phyloP scores from a whole-genome alignment of 768 basidiomycete species.

The Lactarius akahatsu region DNA sequence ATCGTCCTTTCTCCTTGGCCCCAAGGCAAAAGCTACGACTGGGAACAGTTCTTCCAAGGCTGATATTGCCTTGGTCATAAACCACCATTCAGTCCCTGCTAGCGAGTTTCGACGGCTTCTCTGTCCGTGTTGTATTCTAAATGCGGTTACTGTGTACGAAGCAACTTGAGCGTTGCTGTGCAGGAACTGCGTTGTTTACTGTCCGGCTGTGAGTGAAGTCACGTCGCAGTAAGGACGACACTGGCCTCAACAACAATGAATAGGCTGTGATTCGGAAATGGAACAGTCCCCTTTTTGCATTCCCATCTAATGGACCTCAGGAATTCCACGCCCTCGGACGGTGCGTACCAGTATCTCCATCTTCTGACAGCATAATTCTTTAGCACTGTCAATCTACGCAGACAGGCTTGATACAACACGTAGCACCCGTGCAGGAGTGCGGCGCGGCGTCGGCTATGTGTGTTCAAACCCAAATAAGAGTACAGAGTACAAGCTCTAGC shows the following conservation, averaged over 20 bases:
- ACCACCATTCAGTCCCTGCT: no score
- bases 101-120: no score
- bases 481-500: no score
- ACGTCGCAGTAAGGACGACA: slow-evolving; percentile 84
- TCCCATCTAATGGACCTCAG: slow-evolving; percentile 88
- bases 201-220: slow-evolving; percentile 81
- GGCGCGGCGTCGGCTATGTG: no score
- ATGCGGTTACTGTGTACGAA: slow-evolving; percentile 11
- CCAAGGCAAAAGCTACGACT: no score
- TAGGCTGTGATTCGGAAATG: slow-evolving; percentile 78
- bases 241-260: slow-evolving; percentile 77
- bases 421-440: no score
- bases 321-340: slow-evolving; percentile 92
- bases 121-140: neutral
- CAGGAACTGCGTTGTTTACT: slow-evolving; percentile 20
- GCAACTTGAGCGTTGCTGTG: slow-evolving; percentile 14
- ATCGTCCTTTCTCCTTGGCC: neutral
- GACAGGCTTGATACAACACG: no score
- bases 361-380: neutral
- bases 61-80: no score
- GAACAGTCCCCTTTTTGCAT: slow-evolving; percentile 54
- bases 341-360: slow-evolving; percentile 43
- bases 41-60: no score
- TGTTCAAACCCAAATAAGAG: no score
- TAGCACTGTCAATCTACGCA: slow-evolving; percentile 75